Evolutionary conservation across 176 grass and related monocot genomes (phyloP), one percentile per base, ranked within the genome.

Genomic region (Triticum timopheevii): DNA sequence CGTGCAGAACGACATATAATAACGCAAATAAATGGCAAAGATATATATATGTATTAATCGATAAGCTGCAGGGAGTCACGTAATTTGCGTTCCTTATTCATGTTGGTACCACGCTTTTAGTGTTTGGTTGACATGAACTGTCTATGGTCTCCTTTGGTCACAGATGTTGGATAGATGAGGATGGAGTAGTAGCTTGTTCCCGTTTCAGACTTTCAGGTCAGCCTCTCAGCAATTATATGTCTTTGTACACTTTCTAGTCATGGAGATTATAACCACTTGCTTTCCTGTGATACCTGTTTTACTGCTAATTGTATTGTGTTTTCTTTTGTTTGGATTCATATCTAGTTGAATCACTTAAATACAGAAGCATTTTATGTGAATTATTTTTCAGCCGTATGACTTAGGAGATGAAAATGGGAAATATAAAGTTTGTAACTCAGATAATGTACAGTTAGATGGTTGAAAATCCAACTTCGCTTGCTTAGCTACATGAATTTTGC

Each of bases 21-120:
- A 16, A 16, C 49, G 19, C 5, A 30, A 58, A 80, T 39, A 89
- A 89, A 76, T 58, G 49, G 9, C 59, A 74, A 80, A 50, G 7
- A 44, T 62, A 80, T 42, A 22, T 71, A 17, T 49, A 15, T 47
- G 40, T 74, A 47, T 47, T 45, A 47, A 76, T 19, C 28, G 73
- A 76, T 76, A 76, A 50, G 44, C 73, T 49, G 19, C 4, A 22
- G 36, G 36, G 73, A 54, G 73, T 76, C 45, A 76, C 3, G 1
- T 19, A 54, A 54, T 54, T 30, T 76, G 45, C 19, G 45, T 52
- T 76, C 45, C 45, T 76, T 31, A 52, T 75, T 75, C 72, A 10
- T 76, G 25, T 6, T 54, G 15, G 15, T 33, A 9, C 45, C 45
- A 76, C 0, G 16, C 45, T 76, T 54, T 20, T 76, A 31, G 73